Conservation (phyloP, 2,329 filamentous ascomycete species). For the Clarireedia sp. region DNA sequence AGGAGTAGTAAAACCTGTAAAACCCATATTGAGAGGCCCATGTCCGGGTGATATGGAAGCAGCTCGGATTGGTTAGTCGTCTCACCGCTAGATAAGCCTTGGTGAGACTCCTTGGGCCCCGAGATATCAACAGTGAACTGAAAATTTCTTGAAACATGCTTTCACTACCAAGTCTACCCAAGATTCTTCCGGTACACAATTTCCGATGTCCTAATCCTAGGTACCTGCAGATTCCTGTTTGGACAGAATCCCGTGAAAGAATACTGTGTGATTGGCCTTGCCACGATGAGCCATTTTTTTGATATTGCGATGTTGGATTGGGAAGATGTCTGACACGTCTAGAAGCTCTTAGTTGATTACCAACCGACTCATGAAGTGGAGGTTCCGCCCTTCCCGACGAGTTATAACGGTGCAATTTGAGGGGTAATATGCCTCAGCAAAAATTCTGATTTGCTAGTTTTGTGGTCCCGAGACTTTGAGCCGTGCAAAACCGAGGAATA, state of each 20-base stretch:
- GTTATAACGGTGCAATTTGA: background rate
- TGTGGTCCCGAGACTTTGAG: background rate
- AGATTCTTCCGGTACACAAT: too few relatives aligned
- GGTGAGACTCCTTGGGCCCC: background rate
- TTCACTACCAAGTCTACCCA: too few relatives aligned
- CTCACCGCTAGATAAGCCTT: slow-evolving; percentile 11
- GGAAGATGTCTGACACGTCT: background rate
- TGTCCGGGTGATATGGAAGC: slow-evolving; percentile 5
- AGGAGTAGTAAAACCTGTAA: background rate
- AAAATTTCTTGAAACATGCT: background rate
- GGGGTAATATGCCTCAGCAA: background rate
- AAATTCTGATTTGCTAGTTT: slow-evolving; percentile 2
- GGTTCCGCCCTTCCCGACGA: slow-evolving; percentile 5
- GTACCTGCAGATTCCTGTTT: background rate
- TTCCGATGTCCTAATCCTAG: background rate
- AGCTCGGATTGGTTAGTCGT: slow-evolving; percentile 2
- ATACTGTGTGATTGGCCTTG: slow-evolving; percentile 1
- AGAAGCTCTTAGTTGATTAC: background rate
- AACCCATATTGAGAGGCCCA: background rate
- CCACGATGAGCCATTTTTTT: background rate
- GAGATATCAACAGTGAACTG: background rate
- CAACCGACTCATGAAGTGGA: slow-evolving; percentile 1
- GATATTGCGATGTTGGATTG: background rate
- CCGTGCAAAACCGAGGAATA: slow-evolving; percentile 2
- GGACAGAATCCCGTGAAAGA: background rate